Evolutionary conservation across 768 basidiomycete genomes (phyloP).

Genomic region (Mycena rosella): DNA sequence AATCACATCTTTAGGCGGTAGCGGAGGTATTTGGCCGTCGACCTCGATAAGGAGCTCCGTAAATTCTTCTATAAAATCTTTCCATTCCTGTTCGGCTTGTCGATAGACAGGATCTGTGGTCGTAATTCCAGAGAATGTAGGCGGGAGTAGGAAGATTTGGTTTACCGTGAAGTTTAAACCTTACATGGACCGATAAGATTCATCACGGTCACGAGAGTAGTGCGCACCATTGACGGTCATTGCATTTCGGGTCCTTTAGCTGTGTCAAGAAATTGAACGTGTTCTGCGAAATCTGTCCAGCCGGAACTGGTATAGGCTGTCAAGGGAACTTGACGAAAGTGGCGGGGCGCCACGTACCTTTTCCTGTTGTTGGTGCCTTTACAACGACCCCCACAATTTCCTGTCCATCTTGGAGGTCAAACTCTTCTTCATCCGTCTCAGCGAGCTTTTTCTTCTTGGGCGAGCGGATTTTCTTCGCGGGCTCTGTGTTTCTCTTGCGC

Average conservation of each 20-base stretch:
- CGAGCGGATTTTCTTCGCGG: slow-evolving; percentile 40
- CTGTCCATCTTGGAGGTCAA: slow-evolving; percentile 71
- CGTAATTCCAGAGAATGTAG: not conserved
- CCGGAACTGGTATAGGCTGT: slow-evolving; percentile 66
- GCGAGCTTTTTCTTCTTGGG: slow-evolving; percentile 46
- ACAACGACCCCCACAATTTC: slow-evolving; percentile 82
- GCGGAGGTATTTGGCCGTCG: slow-evolving; percentile 86
- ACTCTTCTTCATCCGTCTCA: slow-evolving; percentile 57
- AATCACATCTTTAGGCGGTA: slow-evolving; percentile 92
- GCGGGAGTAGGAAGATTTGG: slow-evolving; percentile 7
- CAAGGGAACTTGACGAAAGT: not conserved
- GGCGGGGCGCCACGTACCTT: slow-evolving; percentile 59
- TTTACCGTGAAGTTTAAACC: slow-evolving; percentile 87
- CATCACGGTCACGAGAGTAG: not conserved
- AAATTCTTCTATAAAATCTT: slow-evolving; percentile 66
- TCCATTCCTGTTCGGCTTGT: slow-evolving; percentile 90
- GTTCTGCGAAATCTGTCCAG: slow-evolving; percentile 89
- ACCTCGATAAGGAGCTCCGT: slow-evolving; percentile 75
- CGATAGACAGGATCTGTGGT: slow-evolving; percentile 80
- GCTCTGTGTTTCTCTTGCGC: slow-evolving; percentile 40
- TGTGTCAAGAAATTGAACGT: slow-evolving; percentile 82
- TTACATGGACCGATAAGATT: slow-evolving; percentile 42
- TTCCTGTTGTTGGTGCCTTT: slow-evolving; percentile 86
- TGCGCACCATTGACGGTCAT: slow-evolving; percentile 85
- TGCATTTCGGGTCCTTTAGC: slow-evolving; percentile 80